phyloP scores from a whole-genome alignment of 2,329 filamentous ascomycete species.

The Boeremia exigua region DNA sequence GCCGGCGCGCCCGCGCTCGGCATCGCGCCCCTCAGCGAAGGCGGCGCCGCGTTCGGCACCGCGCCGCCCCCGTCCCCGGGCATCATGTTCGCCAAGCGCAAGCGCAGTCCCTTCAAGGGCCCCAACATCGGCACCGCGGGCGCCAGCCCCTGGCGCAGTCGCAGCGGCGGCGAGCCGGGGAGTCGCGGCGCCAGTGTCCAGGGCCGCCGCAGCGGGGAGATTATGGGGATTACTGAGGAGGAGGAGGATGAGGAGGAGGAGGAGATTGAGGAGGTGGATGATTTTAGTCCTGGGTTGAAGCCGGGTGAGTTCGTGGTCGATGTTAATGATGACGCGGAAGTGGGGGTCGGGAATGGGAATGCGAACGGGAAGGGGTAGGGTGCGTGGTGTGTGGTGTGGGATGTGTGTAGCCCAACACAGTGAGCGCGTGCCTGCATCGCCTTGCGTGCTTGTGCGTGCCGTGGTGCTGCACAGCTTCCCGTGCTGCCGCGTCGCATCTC shows the following conservation, averaged over 20 bases:
- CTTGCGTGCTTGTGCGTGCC: too few relatives aligned
- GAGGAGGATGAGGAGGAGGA: slow-evolving; percentile 51
- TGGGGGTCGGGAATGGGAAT: not conserved
- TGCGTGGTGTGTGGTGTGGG: not conserved
- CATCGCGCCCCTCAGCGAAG: slow-evolving; percentile 44
- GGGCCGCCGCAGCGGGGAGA: slow-evolving; percentile 74
- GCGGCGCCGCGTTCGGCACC: slow-evolving; percentile 54
- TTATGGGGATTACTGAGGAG: slow-evolving; percentile 63
- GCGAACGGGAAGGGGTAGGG: not conserved
- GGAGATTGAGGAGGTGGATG: slow-evolving; percentile 63
- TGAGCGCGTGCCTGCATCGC: too few relatives aligned
- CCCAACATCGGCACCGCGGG: slow-evolving; percentile 60
- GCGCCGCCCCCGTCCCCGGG: slow-evolving; percentile 65
- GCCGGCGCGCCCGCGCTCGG: slow-evolving; percentile 47
- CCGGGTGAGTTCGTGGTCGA: slow-evolving; percentile 36
- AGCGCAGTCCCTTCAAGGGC: slow-evolving; percentile 82
- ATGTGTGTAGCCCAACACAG: too few relatives aligned
- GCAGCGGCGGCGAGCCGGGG: slow-evolving; percentile 14
- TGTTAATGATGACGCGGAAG: slow-evolving; percentile 10
- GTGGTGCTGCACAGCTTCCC: too few relatives aligned
- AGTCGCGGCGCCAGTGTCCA: slow-evolving; percentile 62
- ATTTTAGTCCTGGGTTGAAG: slow-evolving; percentile 59
- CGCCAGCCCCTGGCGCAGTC: slow-evolving; percentile 23
- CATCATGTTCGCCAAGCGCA: slow-evolving; percentile 80
- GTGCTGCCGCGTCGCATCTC: too few relatives aligned